These are phyloP conservation scores for Leishmania braziliensis DNA, from an alignment of 208 protist genomes.

Conservation along the genomic window DNA sequence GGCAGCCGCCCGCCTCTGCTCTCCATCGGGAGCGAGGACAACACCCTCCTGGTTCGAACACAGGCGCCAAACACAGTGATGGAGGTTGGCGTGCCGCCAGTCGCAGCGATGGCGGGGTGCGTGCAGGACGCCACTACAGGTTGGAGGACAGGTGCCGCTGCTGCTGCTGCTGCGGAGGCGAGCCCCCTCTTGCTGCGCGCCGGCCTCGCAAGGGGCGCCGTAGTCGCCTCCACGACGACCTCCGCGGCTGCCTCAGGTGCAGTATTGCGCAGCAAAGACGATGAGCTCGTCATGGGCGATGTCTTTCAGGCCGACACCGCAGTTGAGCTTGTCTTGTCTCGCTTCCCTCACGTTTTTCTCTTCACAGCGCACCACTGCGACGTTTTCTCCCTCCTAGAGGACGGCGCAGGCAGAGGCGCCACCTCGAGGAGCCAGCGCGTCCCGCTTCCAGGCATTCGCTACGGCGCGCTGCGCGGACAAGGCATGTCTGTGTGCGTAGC, in stretches of 20 bases:
- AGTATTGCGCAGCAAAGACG: conserved; percentile 4
- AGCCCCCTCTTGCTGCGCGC: conserved; percentile 21
- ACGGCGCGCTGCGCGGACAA: conserved; percentile 45
- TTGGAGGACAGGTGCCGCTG: background rate
- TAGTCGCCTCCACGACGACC: background rate
- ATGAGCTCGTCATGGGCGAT: conserved; percentile 33
- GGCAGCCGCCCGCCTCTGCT: conserved; percentile 34
- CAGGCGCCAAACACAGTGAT: conserved; percentile 31
- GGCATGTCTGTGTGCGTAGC: conserved; percentile 58
- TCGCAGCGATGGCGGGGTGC: conserved; percentile 21
- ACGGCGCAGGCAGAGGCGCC: conserved; percentile 18
- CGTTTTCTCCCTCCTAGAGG: conserved; percentile 59
- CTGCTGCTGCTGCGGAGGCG: background rate
- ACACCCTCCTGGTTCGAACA: conserved; percentile 31
- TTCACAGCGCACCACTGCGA: conserved; percentile 73
- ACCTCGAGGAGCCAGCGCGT: conserved; percentile 45
- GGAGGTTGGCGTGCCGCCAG: conserved; percentile 34
- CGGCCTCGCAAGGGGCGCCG: background rate
- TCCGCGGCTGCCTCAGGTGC: background rate
- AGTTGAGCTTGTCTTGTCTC: conserved; percentile 39
- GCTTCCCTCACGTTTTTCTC: conserved; percentile 70
- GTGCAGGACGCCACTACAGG: background rate
- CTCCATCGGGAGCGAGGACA: conserved; percentile 33
- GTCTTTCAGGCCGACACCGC: conserved; percentile 28
- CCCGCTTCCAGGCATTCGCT: conserved; percentile 52